Base-by-base conservation (phyloP, 2,329 filamentous ascomycete species). In the Botryotinia calthae region DNA sequence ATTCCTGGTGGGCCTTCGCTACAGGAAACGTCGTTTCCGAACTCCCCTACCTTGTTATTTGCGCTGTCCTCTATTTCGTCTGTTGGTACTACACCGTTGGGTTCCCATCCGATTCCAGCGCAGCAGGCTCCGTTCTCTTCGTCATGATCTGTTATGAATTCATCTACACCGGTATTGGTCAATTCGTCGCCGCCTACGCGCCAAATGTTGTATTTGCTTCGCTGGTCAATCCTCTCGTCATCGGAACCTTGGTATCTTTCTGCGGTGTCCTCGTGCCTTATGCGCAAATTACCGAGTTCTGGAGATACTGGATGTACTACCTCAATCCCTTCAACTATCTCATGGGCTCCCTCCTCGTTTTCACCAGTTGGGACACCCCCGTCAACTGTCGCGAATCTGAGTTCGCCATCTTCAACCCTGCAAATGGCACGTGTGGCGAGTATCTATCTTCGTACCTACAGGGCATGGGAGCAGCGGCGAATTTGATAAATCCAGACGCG, bases 221-320 rank as follows among this genome's bases (percentile, higher is more conserved):
- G 0, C 83, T 90, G 7, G 84, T 85, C 74, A 90, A 89, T 75
- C 87, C 87, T 0, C 78, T 90, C 0, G 70, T 90, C 18, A 82
- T 90, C 72, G 85, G 86, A 9, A 80, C 89, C 58, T 83, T 93
- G 4, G 85, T 93, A 14, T 87, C 87, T 1, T 94, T 95, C 83
- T 94, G 91, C 77, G 92, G 92, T 75, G 90, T 94, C 1, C 84
- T 93, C 8, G 91, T 94, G 0, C 91, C 91, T 0, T 93, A 90
- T 84, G 86, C 0, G 88, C 91, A 90, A 75, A 77, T 94, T 34
- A 87, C 89, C 14, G 77, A 81, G 0, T 94, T 94, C 81, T 94
- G 92, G 92, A 83, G 75, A 58, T 77, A 78, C 70, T 78, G 75
- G 78, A 79, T 84, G 8, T 90, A 89, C 81, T 89, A 83, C 70